Base-by-base conservation (phyloP, 2,329 filamentous ascomycete species). In the Annulohypoxylon truncatum region DNA sequence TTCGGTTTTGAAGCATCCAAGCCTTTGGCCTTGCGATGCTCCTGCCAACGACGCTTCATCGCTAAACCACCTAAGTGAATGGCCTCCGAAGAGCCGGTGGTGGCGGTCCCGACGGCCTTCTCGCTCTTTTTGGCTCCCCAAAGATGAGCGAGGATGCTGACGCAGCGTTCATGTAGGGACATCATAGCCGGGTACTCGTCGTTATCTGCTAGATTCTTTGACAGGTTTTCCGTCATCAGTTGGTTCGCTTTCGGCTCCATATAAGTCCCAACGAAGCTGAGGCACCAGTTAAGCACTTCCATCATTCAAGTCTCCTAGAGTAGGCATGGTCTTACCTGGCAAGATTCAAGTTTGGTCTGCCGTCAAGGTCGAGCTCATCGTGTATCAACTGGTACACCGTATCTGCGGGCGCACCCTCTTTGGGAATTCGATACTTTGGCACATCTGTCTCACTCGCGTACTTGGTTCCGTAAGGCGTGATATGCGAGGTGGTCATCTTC, bases 41-140 rank as follows among this genome's bases (percentile, higher is more conserved):
- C 87, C 75, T 92, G 89, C 90, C 90, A 92, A 18, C 87, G 82
- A n/a, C 89, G 82, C 80, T 92, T 92, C 90, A 93, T 92, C 2
- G 90, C 90, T 18, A 92, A 79, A 1, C 89, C 89, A 29, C 89
- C 90, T 0, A 92, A 83, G 73, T 91, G 89, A 62, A 92, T 90
- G 0, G 89, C 90, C 76, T 92, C 90, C 9, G 86, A 90, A 0
- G 89, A 92, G 0, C 90, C 90, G 0, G 90, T 91, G 0, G 90
- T 92, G 2, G 90, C 89, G 0, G 88, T 87, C 1, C 90, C 90
- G 55, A 92, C 84, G 3, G 90, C 88, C 62, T 85, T 88, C 74
- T 91, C 87, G 0, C 83, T 83, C 61, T 86, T 83, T 72, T 87
- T 82, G 7, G 85, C 85, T 15, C 86, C 84, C 90, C 89, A 92